A percentile compares a stretch with the other conserved stretches of the same genome.
These are phyloP conservation scores for Trametes cingulata DNA, from an alignment of 768 basidiomycete species.

Conservation along the genomic window DNA sequence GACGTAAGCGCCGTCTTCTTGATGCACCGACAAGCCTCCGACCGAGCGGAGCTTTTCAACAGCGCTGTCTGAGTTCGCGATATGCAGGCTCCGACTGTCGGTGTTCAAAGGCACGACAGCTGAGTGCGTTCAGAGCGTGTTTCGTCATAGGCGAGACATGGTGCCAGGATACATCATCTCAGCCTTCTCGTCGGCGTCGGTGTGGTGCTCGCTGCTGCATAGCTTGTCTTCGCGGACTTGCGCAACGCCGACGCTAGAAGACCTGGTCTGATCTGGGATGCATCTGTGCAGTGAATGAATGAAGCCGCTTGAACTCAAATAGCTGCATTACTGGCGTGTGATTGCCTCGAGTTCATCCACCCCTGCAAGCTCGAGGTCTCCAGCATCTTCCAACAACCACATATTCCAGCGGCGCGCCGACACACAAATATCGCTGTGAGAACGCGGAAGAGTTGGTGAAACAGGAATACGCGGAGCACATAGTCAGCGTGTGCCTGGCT, in stretches of 20 bases:
- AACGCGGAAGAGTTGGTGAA: not conserved
- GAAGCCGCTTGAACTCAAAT: not conserved
- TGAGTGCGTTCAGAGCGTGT: not conserved
- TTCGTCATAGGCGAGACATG: not conserved
- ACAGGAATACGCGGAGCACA: not conserved
- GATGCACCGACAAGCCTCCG: not conserved
- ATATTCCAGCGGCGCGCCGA: not conserved
- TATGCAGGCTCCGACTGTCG: not conserved
- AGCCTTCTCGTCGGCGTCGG: not conserved
- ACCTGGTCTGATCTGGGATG: not conserved
- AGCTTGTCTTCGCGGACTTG: no score
- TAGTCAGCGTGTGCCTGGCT: conserved; percentile 6
- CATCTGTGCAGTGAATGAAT: not conserved
- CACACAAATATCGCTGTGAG: not conserved
- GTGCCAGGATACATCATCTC: not conserved
- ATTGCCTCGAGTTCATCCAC: not conserved
- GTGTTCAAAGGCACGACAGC: not conserved
- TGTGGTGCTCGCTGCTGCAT: not conserved
- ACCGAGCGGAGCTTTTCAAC: not conserved
- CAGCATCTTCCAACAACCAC: not conserved
- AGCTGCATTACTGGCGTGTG: conserved; percentile 2
- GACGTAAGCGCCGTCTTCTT: not conserved
- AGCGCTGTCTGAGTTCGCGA: no score
- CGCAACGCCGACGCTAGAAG: no score
- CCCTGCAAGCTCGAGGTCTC: no score